Percentiles rank a stretch among this genome's conserved stretches.
These are phyloP conservation scores for Nannochloris sp. DNA, from an alignment of 139 green algal genomes.

Conservation along the genomic window DNA sequence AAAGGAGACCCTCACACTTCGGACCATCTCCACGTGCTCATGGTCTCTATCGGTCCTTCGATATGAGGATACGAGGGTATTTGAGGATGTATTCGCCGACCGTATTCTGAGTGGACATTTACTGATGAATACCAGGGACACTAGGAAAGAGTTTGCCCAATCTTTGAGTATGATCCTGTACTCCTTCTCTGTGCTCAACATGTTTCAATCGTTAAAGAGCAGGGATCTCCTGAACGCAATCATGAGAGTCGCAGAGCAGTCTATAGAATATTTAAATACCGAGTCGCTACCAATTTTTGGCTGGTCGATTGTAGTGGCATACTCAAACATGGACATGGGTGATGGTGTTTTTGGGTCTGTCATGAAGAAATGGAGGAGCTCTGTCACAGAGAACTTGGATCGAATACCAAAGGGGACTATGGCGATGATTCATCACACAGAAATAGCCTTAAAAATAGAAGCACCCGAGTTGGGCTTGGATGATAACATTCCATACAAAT, in stretches of 20 bases:
- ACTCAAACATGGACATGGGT: background rate
- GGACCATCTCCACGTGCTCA: background rate
- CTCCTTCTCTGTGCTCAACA: background rate
- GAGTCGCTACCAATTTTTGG: constrained; percentile 2
- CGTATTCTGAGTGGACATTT: background rate
- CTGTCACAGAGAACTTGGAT: too few relatives aligned
- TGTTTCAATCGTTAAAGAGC: background rate
- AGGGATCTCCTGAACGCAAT: background rate
- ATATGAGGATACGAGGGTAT: background rate
- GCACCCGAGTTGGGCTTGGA: too few relatives aligned
- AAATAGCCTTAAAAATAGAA: too few relatives aligned
- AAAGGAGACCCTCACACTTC: background rate
- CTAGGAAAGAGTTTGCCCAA: background rate
- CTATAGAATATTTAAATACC: background rate
- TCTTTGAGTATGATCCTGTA: background rate
- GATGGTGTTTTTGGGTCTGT: background rate
- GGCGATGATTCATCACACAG: too few relatives aligned
- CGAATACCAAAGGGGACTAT: too few relatives aligned
- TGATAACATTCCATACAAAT: too few relatives aligned
- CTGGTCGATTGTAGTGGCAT: constrained; percentile 9
- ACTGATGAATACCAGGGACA: background rate
- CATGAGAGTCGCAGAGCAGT: background rate
- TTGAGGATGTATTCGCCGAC: background rate
- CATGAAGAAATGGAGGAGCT: too few relatives aligned
- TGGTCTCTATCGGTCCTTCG: background rate